phyloP scores from a whole-genome alignment of 1,139 yeast genomes.

The Saccharomyces hybrid region DNA sequence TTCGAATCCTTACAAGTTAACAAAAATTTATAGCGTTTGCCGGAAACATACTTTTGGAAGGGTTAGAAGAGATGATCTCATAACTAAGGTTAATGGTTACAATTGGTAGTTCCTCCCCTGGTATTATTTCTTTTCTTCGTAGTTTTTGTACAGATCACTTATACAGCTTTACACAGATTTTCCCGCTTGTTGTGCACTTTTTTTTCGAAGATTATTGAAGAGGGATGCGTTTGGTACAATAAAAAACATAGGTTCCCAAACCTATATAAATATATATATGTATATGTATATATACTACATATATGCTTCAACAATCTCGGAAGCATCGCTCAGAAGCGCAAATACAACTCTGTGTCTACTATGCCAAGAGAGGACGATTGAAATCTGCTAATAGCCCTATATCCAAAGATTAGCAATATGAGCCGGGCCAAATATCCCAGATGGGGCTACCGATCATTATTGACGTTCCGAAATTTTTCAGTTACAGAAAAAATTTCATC shows the following conservation, averaged over 20 bases:
- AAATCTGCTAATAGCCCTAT: too few species aligned
- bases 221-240: neutral
- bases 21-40: neutral
- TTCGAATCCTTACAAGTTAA: neutral
- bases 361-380: neutral
- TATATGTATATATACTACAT: neutral
- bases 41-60: conserved; percentile 15
- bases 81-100: neutral
- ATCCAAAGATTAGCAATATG: too few species aligned
- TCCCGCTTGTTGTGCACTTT: neutral
- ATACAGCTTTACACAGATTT: neutral
- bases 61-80: conserved; percentile 5
- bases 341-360: neutral
- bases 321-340: neutral
- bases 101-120: neutral
- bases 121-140: neutral
- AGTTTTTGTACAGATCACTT: neutral
- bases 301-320: neutral
- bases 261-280: neutral
- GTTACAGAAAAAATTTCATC: conserved; percentile 13
- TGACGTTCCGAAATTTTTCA: neutral
- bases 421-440: neutral
- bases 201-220: neutral
- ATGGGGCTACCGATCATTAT: neutral
- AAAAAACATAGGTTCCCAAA: neutral